A percentile compares a stretch with the other conserved stretches of the same genome.
Conservation (phyloP, 73 alveolate genomes). For the Urostyla sp. region DNA sequence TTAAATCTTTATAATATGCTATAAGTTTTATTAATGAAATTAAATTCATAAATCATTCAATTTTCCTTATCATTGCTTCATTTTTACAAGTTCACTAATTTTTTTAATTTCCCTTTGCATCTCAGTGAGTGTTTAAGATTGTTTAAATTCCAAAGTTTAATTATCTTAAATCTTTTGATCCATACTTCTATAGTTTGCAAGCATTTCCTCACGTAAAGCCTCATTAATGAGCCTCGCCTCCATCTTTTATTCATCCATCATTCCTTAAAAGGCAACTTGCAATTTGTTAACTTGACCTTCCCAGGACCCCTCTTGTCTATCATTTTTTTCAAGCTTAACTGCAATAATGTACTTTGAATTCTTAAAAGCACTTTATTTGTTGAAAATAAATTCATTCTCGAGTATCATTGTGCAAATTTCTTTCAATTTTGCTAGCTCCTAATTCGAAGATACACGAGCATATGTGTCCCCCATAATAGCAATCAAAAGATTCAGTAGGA, state of each 20-base stretch:
- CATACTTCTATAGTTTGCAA: conserved; percentile 22
- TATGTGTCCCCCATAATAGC: conserved; percentile 75
- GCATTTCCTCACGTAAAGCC: conserved; percentile 19
- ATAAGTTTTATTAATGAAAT: no score
- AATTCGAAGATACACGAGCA: conserved; percentile 59
- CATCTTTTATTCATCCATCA: conserved; percentile 9
- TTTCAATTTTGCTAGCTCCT: conserved; percentile 52
- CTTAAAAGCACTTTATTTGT: conserved; percentile 43
- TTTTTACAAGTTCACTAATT: no score
- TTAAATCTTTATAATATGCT: no score
- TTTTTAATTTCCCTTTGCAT: no score
- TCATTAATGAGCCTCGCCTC: conserved; percentile 3
- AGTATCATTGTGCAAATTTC: conserved; percentile 62
- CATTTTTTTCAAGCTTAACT: conserved; percentile 55
- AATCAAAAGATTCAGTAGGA: conserved; percentile 56
- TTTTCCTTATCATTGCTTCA: no score
- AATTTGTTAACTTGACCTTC: no score
- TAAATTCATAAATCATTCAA: no score
- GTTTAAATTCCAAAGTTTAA: no score
- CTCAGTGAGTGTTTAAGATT: no score
- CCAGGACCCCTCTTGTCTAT: conserved; percentile 37
- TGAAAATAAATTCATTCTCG: conserved; percentile 55
- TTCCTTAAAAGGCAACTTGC: no score
- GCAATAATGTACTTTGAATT: conserved; percentile 58
- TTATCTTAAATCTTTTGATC: conserved; percentile 23